Conservation (phyloP, 352 stramenopile species). For the Phytophthora colocasiae region DNA sequence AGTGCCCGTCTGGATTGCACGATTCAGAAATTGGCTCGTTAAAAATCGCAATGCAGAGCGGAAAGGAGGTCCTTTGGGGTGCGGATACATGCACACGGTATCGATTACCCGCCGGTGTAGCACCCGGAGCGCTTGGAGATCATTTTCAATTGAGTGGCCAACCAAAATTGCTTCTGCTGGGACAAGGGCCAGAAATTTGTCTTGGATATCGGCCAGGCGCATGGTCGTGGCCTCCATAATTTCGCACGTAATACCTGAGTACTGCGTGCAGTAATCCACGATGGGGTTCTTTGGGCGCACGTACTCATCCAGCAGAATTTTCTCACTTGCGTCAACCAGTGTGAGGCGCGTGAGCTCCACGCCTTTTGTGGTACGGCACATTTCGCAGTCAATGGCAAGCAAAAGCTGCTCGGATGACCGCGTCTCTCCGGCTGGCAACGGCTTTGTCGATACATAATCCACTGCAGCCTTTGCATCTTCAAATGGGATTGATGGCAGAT, state of each 20-base stretch:
- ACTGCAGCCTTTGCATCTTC: conserved; percentile 39
- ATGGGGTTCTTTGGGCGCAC: conserved; percentile 83
- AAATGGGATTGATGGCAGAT: conserved; percentile 67
- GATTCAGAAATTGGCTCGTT: conserved; percentile 70
- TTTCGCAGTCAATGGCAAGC: conserved; percentile 88
- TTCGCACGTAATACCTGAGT: conserved; percentile 82
- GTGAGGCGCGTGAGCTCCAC: conserved; percentile 82
- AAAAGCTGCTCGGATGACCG: conserved; percentile 54
- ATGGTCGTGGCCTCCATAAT: conserved; percentile 80
- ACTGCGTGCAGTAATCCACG: conserved; percentile 90
- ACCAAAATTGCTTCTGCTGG: conserved; percentile 81
- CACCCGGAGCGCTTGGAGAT: conserved; percentile 72
- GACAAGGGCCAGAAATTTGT: conserved; percentile 63
- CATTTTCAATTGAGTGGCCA: conserved; percentile 91
- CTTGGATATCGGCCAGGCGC: conserved; percentile 70
- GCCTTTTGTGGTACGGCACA: conserved; percentile 89
- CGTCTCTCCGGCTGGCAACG: conserved; percentile 40
- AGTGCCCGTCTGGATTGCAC: conserved; percentile 73
- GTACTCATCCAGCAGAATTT: conserved; percentile 84
- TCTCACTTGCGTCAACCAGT: conserved; percentile 72
- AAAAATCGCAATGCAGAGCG: conserved; percentile 82
- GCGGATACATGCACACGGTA: conserved; percentile 82
- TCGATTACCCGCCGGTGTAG: conserved; percentile 84
- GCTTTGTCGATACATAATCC: conserved; percentile 57
- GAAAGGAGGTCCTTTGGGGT: conserved; percentile 81